Conservation (phyloP, 2,329 filamentous ascomycete species). For the Ceratocystis colombiana region DNA sequence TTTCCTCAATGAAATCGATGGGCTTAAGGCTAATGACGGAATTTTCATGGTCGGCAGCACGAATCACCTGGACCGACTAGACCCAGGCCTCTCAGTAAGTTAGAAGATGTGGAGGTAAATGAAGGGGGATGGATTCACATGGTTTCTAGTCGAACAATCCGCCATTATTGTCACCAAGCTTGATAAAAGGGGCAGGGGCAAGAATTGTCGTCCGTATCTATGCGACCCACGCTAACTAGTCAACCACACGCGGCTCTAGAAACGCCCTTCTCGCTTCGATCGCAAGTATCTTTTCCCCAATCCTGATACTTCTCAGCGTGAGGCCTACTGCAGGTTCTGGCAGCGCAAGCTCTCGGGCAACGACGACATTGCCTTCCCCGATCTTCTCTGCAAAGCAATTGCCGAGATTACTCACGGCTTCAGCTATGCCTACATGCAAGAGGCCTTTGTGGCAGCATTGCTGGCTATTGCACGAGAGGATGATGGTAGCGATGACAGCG, state of each 20-base stretch:
- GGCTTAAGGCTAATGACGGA: constrained; percentile 58
- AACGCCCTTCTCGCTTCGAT: constrained; percentile 57
- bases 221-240: background rate
- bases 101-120: background rate
- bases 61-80: constrained; percentile 55
- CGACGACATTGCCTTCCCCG: constrained; percentile 47
- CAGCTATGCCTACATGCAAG: constrained; percentile 60
- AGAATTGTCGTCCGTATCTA: background rate
- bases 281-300: constrained; percentile 56
- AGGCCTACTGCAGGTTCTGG: constrained; percentile 55
- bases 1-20: constrained; percentile 65
- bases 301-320: constrained; percentile 44
- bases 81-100: constrained; percentile 51
- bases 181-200: background rate
- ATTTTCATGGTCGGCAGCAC: constrained; percentile 60
- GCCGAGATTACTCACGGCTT: constrained; percentile 55
- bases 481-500: constrained; percentile 27
- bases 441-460: constrained; percentile 55
- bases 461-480: constrained; percentile 44
- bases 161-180: background rate
- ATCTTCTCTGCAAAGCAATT: constrained; percentile 47
- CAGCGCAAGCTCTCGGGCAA: constrained; percentile 46
- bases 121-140: background rate
- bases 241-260: constrained; percentile 32
- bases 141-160: background rate